phyloP scores from a whole-genome alignment of 495 filamentous ascomycete genomes.

The Hyaloscypha hepaticicola region DNA sequence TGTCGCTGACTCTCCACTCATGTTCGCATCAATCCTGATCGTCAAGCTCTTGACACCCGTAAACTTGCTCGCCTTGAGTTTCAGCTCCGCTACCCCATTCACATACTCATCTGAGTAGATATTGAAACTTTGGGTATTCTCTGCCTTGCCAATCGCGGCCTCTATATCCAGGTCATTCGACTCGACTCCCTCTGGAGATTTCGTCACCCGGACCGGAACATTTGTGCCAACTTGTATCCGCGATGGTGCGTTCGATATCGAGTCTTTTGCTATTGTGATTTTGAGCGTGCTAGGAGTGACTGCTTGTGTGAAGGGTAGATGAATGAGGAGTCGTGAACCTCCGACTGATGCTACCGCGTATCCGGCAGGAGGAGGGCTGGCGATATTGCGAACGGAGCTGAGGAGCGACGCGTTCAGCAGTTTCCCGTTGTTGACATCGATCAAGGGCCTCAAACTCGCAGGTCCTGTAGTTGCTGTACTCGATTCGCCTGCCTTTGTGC shows the following conservation, averaged over 20 bases:
- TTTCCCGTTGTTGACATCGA: slow-evolving; percentile 16
- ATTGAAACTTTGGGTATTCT: slow-evolving; percentile 28
- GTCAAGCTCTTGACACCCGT: slow-evolving; percentile 27
- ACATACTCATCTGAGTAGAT: slow-evolving; percentile 28
- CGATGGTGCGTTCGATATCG: slow-evolving; percentile 22
- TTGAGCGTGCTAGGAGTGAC: slow-evolving; percentile 23
- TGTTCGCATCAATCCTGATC: slow-evolving; percentile 27
- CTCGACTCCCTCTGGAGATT: slow-evolving; percentile 25
- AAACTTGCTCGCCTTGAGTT: slow-evolving; percentile 30
- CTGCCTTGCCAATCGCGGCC: slow-evolving; percentile 17
- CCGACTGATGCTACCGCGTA: slow-evolving; percentile 17
- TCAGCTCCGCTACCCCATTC: slow-evolving; percentile 25
- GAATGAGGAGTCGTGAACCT: slow-evolving; percentile 18
- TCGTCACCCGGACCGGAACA: slow-evolving; percentile 20
- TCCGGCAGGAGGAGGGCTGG: slow-evolving; percentile 26
- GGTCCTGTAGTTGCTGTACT: neutral
- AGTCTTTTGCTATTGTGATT: slow-evolving; percentile 24
- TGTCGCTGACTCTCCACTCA: slow-evolving; percentile 26
- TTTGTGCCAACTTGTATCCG: slow-evolving; percentile 29
- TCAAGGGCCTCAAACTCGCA: slow-evolving; percentile 19
- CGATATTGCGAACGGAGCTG: slow-evolving; percentile 25
- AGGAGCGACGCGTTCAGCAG: slow-evolving; percentile 21
- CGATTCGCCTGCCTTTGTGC: slow-evolving; percentile 4
- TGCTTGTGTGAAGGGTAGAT: slow-evolving; percentile 24
- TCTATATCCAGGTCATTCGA: slow-evolving; percentile 26